A percentile compares a stretch with the other conserved stretches of the same genome.
Evolutionary conservation across 2,329 filamentous ascomycete genomes (phyloP).

Genomic region (Coniochaeta hoffmannii): DNA sequence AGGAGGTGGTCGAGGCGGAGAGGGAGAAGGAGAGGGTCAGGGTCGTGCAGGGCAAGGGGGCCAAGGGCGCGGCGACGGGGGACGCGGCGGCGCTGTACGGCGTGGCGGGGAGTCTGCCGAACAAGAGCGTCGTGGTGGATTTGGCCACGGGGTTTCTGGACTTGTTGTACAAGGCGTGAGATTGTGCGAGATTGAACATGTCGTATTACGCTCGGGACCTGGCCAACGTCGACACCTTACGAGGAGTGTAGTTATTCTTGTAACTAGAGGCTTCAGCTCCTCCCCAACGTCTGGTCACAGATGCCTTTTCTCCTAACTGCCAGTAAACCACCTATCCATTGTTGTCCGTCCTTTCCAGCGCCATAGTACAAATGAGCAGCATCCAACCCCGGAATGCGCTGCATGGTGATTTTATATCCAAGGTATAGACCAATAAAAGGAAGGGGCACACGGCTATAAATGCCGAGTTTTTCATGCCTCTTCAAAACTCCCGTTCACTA

Average conservation of each 20-base stretch:
- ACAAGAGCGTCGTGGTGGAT: conserved; percentile 91
- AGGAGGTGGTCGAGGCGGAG: conserved; percentile 61
- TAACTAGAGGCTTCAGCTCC: neutral
- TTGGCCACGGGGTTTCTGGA: conserved; percentile 88
- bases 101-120: conserved; percentile 87
- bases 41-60: conserved; percentile 59
- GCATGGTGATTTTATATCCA: neutral
- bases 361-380: neutral
- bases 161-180: conserved; percentile 78
- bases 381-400: neutral
- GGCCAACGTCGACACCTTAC: no score
- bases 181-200: neutral
- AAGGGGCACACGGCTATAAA: neutral
- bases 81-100: conserved; percentile 88
- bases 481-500: conserved; percentile 15
- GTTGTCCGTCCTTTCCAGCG: neutral
- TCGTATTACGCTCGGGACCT: neutral
- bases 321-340: neutral
- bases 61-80: conserved; percentile 60
- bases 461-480: neutral
- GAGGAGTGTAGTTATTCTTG: no score
- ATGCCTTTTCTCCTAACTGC: neutral
- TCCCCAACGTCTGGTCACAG: neutral
- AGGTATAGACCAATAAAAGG: neutral
- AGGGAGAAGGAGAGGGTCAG: conserved; percentile 73